Base-by-base conservation (phyloP, 2,329 filamentous ascomycete genomes). In the Penicillium polonicum region DNA sequence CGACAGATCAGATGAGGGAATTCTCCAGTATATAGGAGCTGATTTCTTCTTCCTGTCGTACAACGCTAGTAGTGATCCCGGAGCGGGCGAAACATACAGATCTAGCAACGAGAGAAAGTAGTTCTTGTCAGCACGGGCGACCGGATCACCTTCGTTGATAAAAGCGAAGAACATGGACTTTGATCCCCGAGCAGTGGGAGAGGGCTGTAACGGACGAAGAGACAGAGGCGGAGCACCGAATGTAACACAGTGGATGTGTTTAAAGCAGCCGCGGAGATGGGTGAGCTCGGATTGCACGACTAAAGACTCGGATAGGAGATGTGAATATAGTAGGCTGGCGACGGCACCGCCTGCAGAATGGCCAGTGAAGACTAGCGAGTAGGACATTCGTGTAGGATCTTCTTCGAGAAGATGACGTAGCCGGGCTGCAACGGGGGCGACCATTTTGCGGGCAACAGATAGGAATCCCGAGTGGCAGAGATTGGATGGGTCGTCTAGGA, bases 281-380 rank as follows among this genome's bases (percentile, higher is more conserved):
- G 83, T 90, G 43, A 96, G 83, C 68, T 93, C 88, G 7, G 87
- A 91, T 42, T 79, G 72, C 5, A 62, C 63, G 7, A 23, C 42
- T 4, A 54, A 23, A 0, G 63, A 64, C 3, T 72, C 74, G 1
- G 80, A 82, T 39, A 93, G 82, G 87, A 96, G 93, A 73, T 96
- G 92, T 36, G 84, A 83, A 74, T 91, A 96, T 0, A 96, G 79
- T 12, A 96, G 79, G 3, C 87, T 83, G 0, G 91, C 91, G 1
- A 96, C 87, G 0, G 92, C 92, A 3, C 92, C 92, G 17, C 91
- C 92, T 0, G 92, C 92, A 1, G 88, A 91, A 70, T 96, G 92
- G 0, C 92, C 92, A 0, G 92, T 95, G 59, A 96, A 89, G 19
- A 96, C 79, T 9, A 96, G 80, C 17, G 87, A 90, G 68, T 87